Base-by-base conservation (phyloP, 2,329 filamentous ascomycete genomes). In the Hypoxylon sp. region DNA sequence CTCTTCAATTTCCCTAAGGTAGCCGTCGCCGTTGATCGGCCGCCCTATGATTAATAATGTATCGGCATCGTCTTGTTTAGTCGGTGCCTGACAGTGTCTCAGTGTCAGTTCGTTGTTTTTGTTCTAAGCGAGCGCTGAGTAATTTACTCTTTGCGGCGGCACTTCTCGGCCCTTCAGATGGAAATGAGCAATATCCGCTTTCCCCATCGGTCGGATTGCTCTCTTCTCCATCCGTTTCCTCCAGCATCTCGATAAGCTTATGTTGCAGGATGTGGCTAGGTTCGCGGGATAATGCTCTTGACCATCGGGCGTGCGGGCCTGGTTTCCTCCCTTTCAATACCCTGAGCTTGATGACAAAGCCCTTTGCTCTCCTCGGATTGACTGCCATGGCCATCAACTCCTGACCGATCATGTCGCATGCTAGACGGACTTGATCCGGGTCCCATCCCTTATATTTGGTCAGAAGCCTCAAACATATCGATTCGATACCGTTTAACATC, bases 361-460 rank as follows among this genome's bases (percentile, higher is more conserved):
- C 78, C 58, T 82, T 82, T 17, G 75, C 74, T 61, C 80, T 81
- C 37, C 79, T 78, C 0, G 83, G 79, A 58, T 85, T 81, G 54
- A 84, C 83, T 31, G 86, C 85, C 24, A 86, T 76, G 17, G 77
- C 73, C 64, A 84, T 84, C 73, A 87, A 77, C 68, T 88, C 85
- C 62, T 81, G 76, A 2, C 84, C 84, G 4, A 84, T 81, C 55
- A 79, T 72, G 59, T 85, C 82, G 73, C 86, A 87, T 24, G 81
- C 78, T 29, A 77, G 76, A 51, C 84, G 82, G 63, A 85, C 86
- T 35, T 83, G 78, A 0, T 85, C 81, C 0, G 84, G 77, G 22
- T 84, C 81, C 86, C 86, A 88, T 6, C 80, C 84, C 78, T 87
- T 83, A 52, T 86, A 79, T 69, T 82, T 83, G 1, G 86, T 88